phyloP scores from a whole-genome alignment of 2,329 filamentous ascomycete species.

The Neobulgaria alba region DNA sequence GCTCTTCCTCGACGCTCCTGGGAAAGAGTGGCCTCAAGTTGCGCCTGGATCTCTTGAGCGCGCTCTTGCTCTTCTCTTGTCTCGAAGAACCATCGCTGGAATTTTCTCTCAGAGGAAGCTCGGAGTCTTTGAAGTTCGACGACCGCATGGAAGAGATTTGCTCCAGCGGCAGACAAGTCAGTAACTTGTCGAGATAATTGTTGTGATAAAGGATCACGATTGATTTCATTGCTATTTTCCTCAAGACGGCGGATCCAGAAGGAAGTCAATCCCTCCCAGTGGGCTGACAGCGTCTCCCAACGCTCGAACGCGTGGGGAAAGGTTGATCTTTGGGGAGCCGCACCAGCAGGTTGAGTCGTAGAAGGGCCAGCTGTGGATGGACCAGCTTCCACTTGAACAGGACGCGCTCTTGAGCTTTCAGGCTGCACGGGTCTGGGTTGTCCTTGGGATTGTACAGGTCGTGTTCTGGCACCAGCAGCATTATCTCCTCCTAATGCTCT shows the following conservation, averaged over 20 bases:
- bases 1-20: conserved; percentile 63
- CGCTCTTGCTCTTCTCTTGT: conserved; percentile 82
- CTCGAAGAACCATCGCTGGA: conserved; percentile 98
- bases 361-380: conserved; percentile 4
- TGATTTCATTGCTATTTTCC: conserved; percentile 76
- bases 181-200: conserved; percentile 92
- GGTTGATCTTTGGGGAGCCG: conserved; percentile 45
- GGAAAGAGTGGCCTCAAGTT: conserved; percentile 68
- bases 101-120: conserved; percentile 93
- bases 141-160: conserved; percentile 94
- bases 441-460: conserved; percentile 15
- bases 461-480: conserved; percentile 18
- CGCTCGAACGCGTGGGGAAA: conserved; percentile 97
- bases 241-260: conserved; percentile 95
- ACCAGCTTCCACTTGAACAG: conserved; percentile 6
- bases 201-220: conserved; percentile 71
- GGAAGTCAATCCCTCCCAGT: conserved; percentile 95
- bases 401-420: conserved; percentile 11
- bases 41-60: conserved; percentile 70
- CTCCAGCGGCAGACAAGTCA: conserved; percentile 92
- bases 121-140: conserved; percentile 90
- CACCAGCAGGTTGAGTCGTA: conserved; percentile 12
- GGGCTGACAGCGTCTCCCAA: conserved; percentile 93
- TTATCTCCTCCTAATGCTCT: conserved; percentile 23
- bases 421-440: conserved; percentile 14